A percentile compares a stretch with the other conserved stretches of the same genome.
Evolutionary conservation across 163 green algal species (phyloP).

Genomic region (Dunaliella salina): DNA sequence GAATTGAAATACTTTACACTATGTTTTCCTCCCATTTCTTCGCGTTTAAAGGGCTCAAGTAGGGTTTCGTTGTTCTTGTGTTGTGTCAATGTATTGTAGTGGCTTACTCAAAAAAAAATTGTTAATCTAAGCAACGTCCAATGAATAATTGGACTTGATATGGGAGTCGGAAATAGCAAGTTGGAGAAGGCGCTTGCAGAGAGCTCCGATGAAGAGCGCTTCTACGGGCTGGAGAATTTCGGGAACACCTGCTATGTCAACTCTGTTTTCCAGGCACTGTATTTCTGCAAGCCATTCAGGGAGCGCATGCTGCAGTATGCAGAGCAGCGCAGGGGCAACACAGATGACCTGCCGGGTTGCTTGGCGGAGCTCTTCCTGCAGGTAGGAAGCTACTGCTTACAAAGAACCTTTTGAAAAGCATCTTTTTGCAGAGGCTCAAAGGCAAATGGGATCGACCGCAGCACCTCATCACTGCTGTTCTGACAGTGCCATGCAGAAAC

Average conservation of each 20-base stretch:
- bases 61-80: no score
- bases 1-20: no score
- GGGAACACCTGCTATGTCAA: slow-evolving; percentile 99
- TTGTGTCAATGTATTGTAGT: no score
- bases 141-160: slow-evolving; percentile 17
- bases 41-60: no score
- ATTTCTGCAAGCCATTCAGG: slow-evolving; percentile 91
- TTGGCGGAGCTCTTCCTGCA: slow-evolving; percentile 90
- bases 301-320: slow-evolving; percentile 77
- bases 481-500: no score
- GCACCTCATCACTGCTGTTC: no score
- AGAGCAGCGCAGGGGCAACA: slow-evolving; percentile 35
- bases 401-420: background rate
- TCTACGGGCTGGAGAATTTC: slow-evolving; percentile 98
- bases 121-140: no score
- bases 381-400: slow-evolving; percentile 51
- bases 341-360: slow-evolving; percentile 87
- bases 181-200: slow-evolving; percentile 70
- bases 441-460: no score
- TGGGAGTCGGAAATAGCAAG: slow-evolving; percentile 62
- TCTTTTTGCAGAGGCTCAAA: no score
- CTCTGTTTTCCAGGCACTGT: slow-evolving; percentile 91
- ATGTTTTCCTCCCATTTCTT: no score
- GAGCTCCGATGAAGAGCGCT: slow-evolving; percentile 70
- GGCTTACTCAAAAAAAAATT: no score